These are phyloP conservation scores for Tuber calosporum DNA, from an alignment of 495 filamentous ascomycete genomes.

Conservation along the genomic window DNA sequence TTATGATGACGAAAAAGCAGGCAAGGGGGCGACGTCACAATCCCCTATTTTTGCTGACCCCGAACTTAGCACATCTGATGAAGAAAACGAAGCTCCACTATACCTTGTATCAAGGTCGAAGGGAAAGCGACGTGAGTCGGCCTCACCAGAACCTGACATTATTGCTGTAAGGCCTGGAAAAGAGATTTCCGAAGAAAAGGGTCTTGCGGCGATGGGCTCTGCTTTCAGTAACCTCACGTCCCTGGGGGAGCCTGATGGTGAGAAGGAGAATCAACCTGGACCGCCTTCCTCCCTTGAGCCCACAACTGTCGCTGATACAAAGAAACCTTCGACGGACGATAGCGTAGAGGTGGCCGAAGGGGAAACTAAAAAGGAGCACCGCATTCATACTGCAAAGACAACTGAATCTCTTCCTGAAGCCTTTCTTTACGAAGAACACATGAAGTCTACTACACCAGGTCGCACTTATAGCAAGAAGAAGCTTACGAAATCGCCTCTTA, in stretches of 20 bases:
- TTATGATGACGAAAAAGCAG: background rate
- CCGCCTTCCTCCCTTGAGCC: background rate
- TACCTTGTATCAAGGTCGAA: background rate
- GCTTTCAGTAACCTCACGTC: conserved; percentile 1
- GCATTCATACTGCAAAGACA: background rate
- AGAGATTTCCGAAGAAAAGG: background rate
- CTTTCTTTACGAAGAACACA: conserved; percentile 37
- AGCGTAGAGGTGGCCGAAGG: background rate
- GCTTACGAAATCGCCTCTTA: background rate
- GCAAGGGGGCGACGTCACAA: background rate
- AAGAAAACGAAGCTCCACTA: conserved; percentile 9
- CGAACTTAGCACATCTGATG: conserved; percentile 18
- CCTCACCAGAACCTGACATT: conserved; percentile 1
- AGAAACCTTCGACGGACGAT: background rate
- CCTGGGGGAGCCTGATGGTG: background rate
- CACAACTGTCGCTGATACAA: background rate
- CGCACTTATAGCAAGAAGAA: conserved; percentile 29
- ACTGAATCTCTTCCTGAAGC: conserved; percentile 28
- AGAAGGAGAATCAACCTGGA: conserved; percentile 11
- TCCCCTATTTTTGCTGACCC: conserved; percentile 7
- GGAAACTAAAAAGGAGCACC: background rate
- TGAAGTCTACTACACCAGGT: conserved; percentile 29
- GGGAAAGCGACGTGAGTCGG: conserved; percentile 9
- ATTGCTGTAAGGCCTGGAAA: conserved; percentile 13
- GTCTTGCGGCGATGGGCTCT: background rate